Conservation (phyloP, 139 green algal genomes). For the Micromonas commoda region DNA sequence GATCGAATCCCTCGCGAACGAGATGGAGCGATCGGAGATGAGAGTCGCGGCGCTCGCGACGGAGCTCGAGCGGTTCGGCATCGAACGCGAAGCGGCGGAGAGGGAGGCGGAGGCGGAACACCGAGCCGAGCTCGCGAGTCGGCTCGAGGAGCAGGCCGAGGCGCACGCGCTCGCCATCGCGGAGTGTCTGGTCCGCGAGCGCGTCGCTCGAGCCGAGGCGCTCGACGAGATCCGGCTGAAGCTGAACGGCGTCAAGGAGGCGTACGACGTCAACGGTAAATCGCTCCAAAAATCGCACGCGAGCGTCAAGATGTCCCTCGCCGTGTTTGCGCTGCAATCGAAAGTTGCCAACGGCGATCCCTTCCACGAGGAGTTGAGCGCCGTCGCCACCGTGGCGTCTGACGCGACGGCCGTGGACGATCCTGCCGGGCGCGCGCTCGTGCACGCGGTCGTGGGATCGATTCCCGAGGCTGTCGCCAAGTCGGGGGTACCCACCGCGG, state of each 20-base stretch:
- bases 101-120: background rate
- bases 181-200: background rate
- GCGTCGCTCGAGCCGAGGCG: too few species aligned
- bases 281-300: background rate
- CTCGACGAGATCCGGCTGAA: background rate
- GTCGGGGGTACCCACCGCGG: background rate
- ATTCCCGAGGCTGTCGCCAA: background rate
- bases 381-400: background rate
- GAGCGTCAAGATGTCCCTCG: background rate
- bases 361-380: background rate
- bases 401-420: background rate
- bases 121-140: background rate
- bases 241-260: background rate
- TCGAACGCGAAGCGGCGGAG: background rate
- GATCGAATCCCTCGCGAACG: background rate
- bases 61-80: background rate
- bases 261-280: background rate
- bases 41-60: background rate
- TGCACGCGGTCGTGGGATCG: background rate
- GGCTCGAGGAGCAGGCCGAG: background rate
- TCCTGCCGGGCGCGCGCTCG: background rate
- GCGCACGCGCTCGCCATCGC: too few species aligned
- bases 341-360: too few species aligned
- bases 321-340: background rate
- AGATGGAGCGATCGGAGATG: background rate